Evolutionary conservation across 768 basidiomycete genomes (phyloP).

Genomic region (Chalciporus sphaerocephalus): DNA sequence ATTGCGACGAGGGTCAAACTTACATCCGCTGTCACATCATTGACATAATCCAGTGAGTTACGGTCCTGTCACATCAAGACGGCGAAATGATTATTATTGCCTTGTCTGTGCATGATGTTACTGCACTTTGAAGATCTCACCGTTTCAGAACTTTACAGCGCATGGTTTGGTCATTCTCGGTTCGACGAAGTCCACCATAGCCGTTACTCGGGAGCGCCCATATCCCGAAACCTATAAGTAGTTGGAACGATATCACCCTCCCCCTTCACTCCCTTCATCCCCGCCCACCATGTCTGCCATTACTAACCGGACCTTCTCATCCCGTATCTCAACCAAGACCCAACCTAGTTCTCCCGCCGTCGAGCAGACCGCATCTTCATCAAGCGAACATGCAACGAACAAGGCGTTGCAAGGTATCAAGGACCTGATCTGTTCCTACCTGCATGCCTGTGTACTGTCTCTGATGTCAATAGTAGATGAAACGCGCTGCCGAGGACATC

Average conservation of each 20-base stretch:
- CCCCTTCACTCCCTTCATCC: conserved; percentile 6
- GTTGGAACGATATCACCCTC: neutral
- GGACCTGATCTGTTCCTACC: conserved; percentile 23
- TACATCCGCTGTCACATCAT: too few relatives aligned
- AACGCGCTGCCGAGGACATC: conserved; percentile 28
- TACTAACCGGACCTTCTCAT: conserved; percentile 28
- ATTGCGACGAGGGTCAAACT: too few relatives aligned
- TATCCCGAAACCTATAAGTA: conserved; percentile 27
- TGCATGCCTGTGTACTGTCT: neutral
- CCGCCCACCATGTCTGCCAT: conserved; percentile 25
- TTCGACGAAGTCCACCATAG: conserved; percentile 7
- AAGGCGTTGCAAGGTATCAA: conserved; percentile 29
- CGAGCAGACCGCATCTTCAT: conserved; percentile 6
- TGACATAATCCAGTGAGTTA: too few relatives aligned
- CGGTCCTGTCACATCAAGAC: too few relatives aligned
- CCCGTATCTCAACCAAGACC: conserved; percentile 27
- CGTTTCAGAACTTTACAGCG: too few relatives aligned
- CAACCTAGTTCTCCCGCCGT: conserved; percentile 18
- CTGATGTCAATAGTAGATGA: conserved; percentile 19
- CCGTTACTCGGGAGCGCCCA: conserved; percentile 16
- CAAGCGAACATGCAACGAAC: conserved; percentile 14
- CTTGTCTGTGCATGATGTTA: too few relatives aligned
- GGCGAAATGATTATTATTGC: too few relatives aligned
- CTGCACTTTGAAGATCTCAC: too few relatives aligned
- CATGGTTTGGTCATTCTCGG: conserved; percentile 19